Conservation (phyloP, 257 asterid species). For the Jasminum sambac region DNA sequence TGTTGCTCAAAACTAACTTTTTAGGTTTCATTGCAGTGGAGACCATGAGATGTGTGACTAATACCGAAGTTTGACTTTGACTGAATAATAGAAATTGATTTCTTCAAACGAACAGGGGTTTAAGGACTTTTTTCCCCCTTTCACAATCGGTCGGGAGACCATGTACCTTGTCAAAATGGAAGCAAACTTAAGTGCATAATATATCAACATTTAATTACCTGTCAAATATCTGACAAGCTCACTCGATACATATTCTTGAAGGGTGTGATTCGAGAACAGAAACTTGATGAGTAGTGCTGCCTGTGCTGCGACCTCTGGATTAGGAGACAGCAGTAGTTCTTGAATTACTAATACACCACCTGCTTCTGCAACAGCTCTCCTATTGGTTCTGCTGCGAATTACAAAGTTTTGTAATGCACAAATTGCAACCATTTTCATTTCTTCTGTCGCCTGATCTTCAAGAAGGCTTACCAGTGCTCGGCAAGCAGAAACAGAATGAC, state of each 20-base stretch:
- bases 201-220: constrained; percentile 43
- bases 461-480: constrained; percentile 68
- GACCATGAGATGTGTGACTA: too few species aligned
- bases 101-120: too few species aligned
- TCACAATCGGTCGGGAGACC: too few species aligned
- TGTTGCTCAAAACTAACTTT: neutral
- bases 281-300: constrained; percentile 67
- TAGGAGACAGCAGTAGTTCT: constrained; percentile 60
- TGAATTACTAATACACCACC: constrained; percentile 79
- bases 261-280: constrained; percentile 85
- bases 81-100: too few species aligned
- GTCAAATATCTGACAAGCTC: constrained; percentile 79
- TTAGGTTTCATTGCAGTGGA: too few species aligned
- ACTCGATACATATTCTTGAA: constrained; percentile 78
- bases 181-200: constrained; percentile 6
- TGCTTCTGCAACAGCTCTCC: constrained; percentile 85
- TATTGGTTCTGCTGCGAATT: constrained; percentile 78
- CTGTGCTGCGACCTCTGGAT: constrained; percentile 64
- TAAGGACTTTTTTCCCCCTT: too few species aligned
- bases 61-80: too few species aligned
- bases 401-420: constrained; percentile 87
- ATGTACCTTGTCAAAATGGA: constrained; percentile 1
- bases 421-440: constrained; percentile 70
- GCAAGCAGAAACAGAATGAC: constrained; percentile 75
- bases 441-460: constrained; percentile 74